Evolutionary conservation across 2,329 filamentous ascomycete species (phyloP), one percentile per base, ranked within the genome.

Genomic region (Helminthosporium solani): DNA sequence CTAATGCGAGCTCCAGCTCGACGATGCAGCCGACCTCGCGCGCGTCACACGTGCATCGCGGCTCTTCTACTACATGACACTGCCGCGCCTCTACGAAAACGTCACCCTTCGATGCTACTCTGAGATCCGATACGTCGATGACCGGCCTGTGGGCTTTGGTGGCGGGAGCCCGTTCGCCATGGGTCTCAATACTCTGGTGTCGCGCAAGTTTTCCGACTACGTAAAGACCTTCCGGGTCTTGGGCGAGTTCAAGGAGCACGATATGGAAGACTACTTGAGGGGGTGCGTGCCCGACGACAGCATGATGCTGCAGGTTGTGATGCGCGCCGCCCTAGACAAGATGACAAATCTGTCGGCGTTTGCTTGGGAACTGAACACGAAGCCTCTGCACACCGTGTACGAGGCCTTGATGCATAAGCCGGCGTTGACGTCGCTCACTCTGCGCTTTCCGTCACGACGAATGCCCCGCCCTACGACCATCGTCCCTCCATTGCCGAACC

Each of bases 11-110:
- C 39, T 3, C n/a, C 57, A 82, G 79, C 68, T 85, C 38, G 78
- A 84, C 51, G 73, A 83, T 69, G 71, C 75, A 34, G 77, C 68
- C 48, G 82, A 84, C 59, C 75, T 85, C 20, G 80, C 81, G 25
- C 75, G 80, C 49, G 65, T 83, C 42, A 83, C 80, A 52, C 75
- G 80, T 46, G 82, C 81, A 41, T 83, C 79, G 50, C 75, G 80
- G 12, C 74, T 85, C 33, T 75, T 84, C 56, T 81, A 84, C 55
- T 85, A 85, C 68, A 84, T 85, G 80, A 74, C 79, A 27, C 70
- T 84, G 2, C 82, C 82, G 16, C 79, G 79, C 46, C 75, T 85
- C 33, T 85, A 84, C 66, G 73, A 75, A 60, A 66, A 70, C 27
- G 75, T 85, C 42, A 77, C 73, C 5, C 69, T 85, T 27, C 78